Evolutionary conservation across 2,329 filamentous ascomycete genomes (phyloP), one percentile per base, ranked within the genome.

Genomic region (Talaromyces pinophilus): DNA sequence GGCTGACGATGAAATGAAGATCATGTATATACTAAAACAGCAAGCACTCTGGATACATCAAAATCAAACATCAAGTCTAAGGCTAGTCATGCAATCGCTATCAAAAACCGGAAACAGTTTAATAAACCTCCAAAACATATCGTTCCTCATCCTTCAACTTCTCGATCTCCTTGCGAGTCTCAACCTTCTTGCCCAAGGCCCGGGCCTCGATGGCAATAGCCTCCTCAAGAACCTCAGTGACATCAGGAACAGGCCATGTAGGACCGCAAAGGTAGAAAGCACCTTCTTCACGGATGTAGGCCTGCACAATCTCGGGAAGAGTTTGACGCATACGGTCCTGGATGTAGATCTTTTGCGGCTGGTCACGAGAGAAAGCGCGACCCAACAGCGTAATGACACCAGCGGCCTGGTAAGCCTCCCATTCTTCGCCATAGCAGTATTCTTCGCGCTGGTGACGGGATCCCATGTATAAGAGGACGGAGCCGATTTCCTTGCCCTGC

Each of bases 281-380:
- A 65, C 95, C 95, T 73, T 95, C 90, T 71, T 97, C 88, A 74
- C 89, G 83, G 70, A 97, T 87, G 79, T 98, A 98, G 0, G 93
- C 91, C 80, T 93, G 83, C 67, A 92, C 86, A 70, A 99, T 96
- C 69, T 95, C 89, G 54, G 84, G 82, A 67, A 98, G 82, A 0
- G 90, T 92, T 86, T 98, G 86, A 66, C 95, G 86, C 95, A 99
- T 99, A 71, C 93, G 88, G 78, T 99, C 95, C 84, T 99, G 95
- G 76, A 99, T 99, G 82, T 99, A 99, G 71, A 99, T 97, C 88
- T 99, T 99, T 83, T 97, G 86, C 17, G 92, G 91, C 85, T 99
- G 95, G 77, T 99, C 95, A 77, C 95, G 90, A 67, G 92, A 96
- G 85, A 99, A 99, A 52, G 95, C 95, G 62, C 92, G 88, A 62